Base-by-base conservation (phyloP, 768 basidiomycete genomes). In the Suillus alpinus region DNA sequence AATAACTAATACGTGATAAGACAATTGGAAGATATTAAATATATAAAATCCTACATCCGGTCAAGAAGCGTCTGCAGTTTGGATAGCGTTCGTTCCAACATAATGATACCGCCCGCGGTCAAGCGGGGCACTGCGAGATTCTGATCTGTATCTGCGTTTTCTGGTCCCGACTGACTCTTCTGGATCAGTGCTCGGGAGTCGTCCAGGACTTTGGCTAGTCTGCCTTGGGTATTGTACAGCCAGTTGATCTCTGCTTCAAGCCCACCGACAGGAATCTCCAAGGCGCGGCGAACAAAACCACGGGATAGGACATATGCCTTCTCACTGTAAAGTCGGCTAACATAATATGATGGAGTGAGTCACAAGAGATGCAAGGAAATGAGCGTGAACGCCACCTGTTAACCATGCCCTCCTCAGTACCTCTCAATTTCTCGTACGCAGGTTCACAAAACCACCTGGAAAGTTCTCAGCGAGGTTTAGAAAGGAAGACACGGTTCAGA, bases 271-370 rank as follows among this genome's bases (percentile, higher is more conserved):
- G 93, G 92, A 31, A 88, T 78, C 75, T 93, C 91, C 32, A 95
- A 84, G 13, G 94, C 94, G 18, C 91, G 87, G n/a, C 89, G 87
- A 53, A 95, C 86, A 70, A 96, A 97, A 8, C 88, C 91, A 34
- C 94, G 83, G 12, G 94, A 94, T 43, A 96, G 81, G 41, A 95
- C 92, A 66, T 91, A 95, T 5, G 93, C 94, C 72, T 95, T 95
- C 75, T 97, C 95, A 71, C 82, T 95, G 77, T 97, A 96, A 13
- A 96, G 74, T 47, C 94, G 92, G 68, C 94, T 95, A 67, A n/a
- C 57, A 62, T 5, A 58, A 59, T 29, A 53, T 49, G 57, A 63
- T 34, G 57, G 55, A 36, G n/a, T 18, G 9, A 49, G 20, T 44
- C 8, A 46, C 43, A 36, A 49, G 29, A 23, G 9, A 37, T 26